phyloP scores from a whole-genome alignment of 1,284 basidiomycete genomes.

The Tilletia horrida region DNA sequence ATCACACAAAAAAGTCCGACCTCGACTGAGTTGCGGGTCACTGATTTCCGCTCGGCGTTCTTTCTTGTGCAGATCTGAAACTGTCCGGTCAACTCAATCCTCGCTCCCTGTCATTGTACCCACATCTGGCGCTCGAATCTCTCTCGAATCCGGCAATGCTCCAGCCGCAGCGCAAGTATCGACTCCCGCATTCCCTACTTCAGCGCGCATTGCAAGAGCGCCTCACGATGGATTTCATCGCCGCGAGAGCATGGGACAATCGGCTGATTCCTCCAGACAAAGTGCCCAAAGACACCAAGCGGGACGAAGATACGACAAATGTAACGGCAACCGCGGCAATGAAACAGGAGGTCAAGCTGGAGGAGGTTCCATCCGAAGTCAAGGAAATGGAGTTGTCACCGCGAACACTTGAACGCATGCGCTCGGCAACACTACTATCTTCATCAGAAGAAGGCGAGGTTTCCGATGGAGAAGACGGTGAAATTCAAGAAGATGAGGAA shows the following conservation, averaged over 20 bases:
- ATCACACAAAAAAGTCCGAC: too few species aligned
- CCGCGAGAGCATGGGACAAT: neutral
- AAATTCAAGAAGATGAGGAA: slow-evolving; percentile 10
- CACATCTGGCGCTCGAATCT: neutral
- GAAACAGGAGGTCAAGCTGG: too few species aligned
- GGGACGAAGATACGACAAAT: neutral
- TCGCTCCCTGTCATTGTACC: neutral
- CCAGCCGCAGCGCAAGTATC: neutral
- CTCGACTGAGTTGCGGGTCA: too few species aligned
- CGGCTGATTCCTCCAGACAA: neutral
- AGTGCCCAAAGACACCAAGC: too few species aligned
- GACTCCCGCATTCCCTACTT: neutral
- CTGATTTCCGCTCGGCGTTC: too few species aligned
- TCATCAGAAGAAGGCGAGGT: slow-evolving; percentile 13
- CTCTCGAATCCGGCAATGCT: neutral
- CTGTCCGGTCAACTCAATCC: neutral
- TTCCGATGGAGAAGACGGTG: slow-evolving; percentile 6
- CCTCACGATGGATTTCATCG: neutral
- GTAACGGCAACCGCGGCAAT: too few species aligned
- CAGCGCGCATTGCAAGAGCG: slow-evolving; percentile 1
- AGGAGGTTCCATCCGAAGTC: too few species aligned
- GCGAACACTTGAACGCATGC: neutral
- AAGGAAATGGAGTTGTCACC: too few species aligned
- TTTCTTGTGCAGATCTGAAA: neutral
- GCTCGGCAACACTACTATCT: neutral